Conservation (phyloP, 345 rosid genomes). For the Noccaea caerulescens region DNA sequence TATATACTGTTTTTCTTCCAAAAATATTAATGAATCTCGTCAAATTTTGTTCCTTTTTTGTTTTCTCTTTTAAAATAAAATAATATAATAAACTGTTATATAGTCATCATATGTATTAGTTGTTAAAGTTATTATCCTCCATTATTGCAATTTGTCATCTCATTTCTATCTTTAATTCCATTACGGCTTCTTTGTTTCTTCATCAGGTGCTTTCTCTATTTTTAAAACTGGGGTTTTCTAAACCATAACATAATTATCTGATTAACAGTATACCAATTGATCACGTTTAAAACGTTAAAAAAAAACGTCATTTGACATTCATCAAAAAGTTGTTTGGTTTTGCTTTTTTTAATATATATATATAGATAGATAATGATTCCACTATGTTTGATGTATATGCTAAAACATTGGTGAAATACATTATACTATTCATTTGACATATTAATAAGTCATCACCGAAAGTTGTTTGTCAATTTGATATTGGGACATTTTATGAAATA, state of each 20-base stretch:
- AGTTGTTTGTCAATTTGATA: background rate
- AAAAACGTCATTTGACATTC: too few species aligned
- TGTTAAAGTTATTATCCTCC: too few species aligned
- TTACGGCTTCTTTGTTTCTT: conserved; percentile 25
- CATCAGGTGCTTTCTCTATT: conserved; percentile 20
- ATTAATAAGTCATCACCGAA: background rate
- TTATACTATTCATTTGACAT: background rate
- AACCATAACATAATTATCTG: background rate
- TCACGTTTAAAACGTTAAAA: background rate
- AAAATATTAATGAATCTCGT: conserved; percentile 29
- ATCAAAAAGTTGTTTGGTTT: too few species aligned
- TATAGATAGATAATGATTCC: too few species aligned
- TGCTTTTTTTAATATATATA: too few species aligned
- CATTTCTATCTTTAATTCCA: conserved; percentile 23
- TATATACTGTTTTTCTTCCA: background rate
- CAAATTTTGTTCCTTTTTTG: conserved; percentile 34
- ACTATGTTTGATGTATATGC: too few species aligned
- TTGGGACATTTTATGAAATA: background rate
- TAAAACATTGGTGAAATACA: too few species aligned
- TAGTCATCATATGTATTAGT: background rate
- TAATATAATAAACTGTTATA: too few species aligned
- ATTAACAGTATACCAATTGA: background rate
- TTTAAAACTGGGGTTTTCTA: background rate
- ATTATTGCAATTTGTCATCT: conserved; percentile 49
- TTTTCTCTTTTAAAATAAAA: too few species aligned